Evolutionary conservation across 2,329 filamentous ascomycete species (phyloP), one percentile per base, ranked within the genome.

Genomic region (Metarhizium robertsii): DNA sequence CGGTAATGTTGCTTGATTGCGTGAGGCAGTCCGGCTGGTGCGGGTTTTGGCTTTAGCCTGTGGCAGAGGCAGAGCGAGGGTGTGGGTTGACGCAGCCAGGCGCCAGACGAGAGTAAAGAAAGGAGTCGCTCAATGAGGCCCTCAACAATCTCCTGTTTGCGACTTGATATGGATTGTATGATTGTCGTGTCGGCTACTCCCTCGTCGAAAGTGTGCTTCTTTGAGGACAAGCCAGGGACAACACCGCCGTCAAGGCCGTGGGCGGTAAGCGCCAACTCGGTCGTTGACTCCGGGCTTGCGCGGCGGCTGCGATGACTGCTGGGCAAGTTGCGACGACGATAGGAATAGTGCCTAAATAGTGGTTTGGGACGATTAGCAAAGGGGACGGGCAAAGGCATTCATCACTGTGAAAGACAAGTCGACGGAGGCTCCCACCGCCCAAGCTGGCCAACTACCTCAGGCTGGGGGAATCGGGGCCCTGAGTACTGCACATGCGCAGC

Each of bases 261-360:
- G 67, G 66, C 67, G 65, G 65, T 69, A 68, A 69, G 67, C 68
- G 67, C 67, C 67, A 57, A 60, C 53, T 59, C 58, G 62, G 60
- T 58, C 59, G 59, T 62, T 57, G 62, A 63, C 60, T 63, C 59
- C 61, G 60, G 64, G 60, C 59, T 65, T 62, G 65, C 68, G 66
- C 66, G 65, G 60, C 66, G 66, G 61, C 59, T 59, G 63, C 61
- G 62, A 65, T 58, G 62, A 53, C 46, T 58, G 57, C 57, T 54
- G 59, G 55, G 53, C 52, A 43, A 47, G 38, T 46, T 40, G 48
- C 16, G 34, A 18, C 6, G n/a, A 42, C 51, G 20, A 25, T 38
- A 16, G 46, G 32, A 47, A 48, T 10, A 11, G 20, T 29, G 18
- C 29, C 55, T 54, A 36, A 14, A 13, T 3, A 20, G 47, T 5